Percentiles rank a stretch among this genome's conserved stretches.
These are phyloP conservation scores for Liriodendron chinense DNA, from an alignment of 164 flowering plant genomes.

Conservation along the genomic window DNA sequence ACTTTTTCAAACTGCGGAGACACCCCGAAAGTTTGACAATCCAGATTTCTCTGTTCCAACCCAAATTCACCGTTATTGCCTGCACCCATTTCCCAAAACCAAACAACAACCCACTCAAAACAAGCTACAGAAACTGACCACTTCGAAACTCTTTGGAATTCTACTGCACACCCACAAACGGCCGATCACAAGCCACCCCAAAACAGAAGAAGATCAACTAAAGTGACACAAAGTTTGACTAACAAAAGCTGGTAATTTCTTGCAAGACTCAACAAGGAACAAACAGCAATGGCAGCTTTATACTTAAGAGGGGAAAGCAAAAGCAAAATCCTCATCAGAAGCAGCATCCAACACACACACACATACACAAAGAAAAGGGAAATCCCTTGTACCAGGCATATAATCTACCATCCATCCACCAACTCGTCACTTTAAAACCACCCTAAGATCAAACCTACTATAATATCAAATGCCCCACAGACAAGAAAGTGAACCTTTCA, in stretches of 20 bases:
- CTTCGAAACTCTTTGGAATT: constrained; percentile 6
- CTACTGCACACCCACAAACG: constrained; percentile 8
- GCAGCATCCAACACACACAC: constrained; percentile 41
- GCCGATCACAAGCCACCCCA: constrained; percentile 13
- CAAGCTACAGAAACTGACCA: constrained; percentile 2
- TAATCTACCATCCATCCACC: constrained; percentile 46
- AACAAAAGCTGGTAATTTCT: constrained; percentile 48
- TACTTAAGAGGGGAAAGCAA: constrained; percentile 52
- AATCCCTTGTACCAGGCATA: constrained; percentile 60
- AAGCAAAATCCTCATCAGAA: constrained; percentile 37
- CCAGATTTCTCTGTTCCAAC: constrained; percentile 37
- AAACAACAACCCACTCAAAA: constrained; percentile 5
- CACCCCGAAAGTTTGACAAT: constrained; percentile 38
- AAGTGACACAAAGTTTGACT: constrained; percentile 61
- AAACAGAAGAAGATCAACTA: constrained; percentile 26
- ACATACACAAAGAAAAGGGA: constrained; percentile 40
- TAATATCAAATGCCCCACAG: constrained; percentile 35
- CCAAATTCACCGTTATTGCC: constrained; percentile 47
- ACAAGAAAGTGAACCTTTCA: constrained; percentile 85
- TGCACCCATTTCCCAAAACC: constrained; percentile 36
- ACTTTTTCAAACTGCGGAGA: constrained; percentile 31
- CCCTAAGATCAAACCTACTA: constrained; percentile 48
- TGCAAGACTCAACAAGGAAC: constrained; percentile 87
- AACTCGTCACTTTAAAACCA: constrained; percentile 28
- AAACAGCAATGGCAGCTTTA: constrained; percentile 78